phyloP scores from a whole-genome alignment of 192 early-diverging fungal species.

The Pecoramyces ruminantium region DNA sequence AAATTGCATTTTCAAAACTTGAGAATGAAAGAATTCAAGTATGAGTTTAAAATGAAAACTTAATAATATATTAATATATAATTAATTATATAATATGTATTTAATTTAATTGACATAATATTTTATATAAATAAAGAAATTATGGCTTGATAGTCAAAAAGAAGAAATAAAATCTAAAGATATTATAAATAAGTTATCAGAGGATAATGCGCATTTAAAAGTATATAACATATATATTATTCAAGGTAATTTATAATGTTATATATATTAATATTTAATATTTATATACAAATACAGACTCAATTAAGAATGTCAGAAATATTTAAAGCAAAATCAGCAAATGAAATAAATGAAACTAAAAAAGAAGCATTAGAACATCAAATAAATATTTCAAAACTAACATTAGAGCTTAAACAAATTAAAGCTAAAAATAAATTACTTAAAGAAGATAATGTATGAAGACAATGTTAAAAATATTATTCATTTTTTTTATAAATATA shows the following conservation, averaged over 20 bases:
- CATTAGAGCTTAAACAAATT: not conserved
- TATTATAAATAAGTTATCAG: not conserved
- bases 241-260: too few species aligned
- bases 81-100: too few species aligned
- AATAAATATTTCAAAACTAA: not conserved
- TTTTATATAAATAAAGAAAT: not conserved
- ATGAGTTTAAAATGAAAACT: too few species aligned
- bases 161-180: not conserved
- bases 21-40: not conserved
- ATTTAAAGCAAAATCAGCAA: not conserved
- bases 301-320: not conserved
- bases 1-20: not conserved
- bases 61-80: too few species aligned
- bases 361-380: not conserved
- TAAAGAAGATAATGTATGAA: not conserved
- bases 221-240: not conserved
- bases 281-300: not conserved
- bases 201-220: not conserved
- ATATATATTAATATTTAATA: too few species aligned
- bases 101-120: too few species aligned
- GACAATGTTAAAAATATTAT: too few species aligned
- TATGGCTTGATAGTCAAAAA: not conserved
- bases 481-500: too few species aligned
- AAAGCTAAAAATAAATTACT: not conserved
- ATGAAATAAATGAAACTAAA: not conserved